These are phyloP conservation scores for Debaryomyces psychrophilus DNA, from an alignment of 1,139 yeast species.

Conservation along the genomic window DNA sequence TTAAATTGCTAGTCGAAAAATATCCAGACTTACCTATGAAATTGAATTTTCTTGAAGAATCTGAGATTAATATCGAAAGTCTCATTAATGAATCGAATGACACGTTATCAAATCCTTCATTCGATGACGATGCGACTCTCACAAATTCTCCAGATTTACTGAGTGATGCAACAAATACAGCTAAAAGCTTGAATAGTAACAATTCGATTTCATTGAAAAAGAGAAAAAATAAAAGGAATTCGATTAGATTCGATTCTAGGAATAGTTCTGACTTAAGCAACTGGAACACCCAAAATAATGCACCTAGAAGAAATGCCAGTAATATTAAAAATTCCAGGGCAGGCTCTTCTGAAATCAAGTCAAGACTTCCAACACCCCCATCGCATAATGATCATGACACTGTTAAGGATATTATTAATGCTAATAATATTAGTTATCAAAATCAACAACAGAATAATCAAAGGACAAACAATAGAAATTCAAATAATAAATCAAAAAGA, in stretches of 20 bases:
- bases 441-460: constrained; percentile 17
- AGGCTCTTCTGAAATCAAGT: constrained; percentile 20
- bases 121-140: constrained; percentile 41
- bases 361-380: constrained; percentile 35
- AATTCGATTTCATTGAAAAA: constrained; percentile 31
- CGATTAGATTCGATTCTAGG: constrained; percentile 32
- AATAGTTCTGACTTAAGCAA: constrained; percentile 25
- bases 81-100: constrained; percentile 40
- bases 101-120: constrained; percentile 34
- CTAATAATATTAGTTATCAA: constrained; percentile 14
- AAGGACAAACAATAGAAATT: constrained; percentile 21
- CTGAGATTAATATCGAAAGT: constrained; percentile 38
- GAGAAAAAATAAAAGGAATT: constrained; percentile 37
- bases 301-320: constrained; percentile 23
- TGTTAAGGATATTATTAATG: constrained; percentile 2
- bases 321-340: constrained; percentile 16
- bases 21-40: constrained; percentile 42
- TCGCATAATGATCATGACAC: constrained; percentile 16
- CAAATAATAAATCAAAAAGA: constrained; percentile 24
- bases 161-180: constrained; percentile 17
- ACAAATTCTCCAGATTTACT: constrained; percentile 30
- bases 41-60: constrained; percentile 31
- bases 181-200: constrained; percentile 25
- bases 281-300: constrained; percentile 22
- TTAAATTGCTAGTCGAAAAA: constrained; percentile 34